Evolutionary conservation across 108 stramenopile species (phyloP), one percentile per base, ranked within the genome.

Genomic region (Pseudonitzschia delicatissima): DNA sequence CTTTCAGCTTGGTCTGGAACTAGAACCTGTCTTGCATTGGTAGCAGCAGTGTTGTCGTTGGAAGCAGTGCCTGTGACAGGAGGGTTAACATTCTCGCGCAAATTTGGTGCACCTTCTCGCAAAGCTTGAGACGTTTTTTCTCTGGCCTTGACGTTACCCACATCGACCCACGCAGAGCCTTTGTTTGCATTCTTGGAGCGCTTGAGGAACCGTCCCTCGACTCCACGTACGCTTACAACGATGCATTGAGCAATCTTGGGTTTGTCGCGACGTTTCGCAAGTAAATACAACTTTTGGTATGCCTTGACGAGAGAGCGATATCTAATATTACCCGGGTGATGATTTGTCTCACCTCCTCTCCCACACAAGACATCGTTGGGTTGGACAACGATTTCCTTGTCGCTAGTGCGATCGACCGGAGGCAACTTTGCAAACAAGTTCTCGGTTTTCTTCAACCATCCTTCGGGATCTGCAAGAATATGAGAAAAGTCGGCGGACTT

Each of bases 71-170:
- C 15, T 42, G 13, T 15, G 40, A 15, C 31, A 17, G 53, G 18
- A 33, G 29, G 28, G 4, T 9, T 55, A 12, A 55, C 53, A 33
- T 12, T 55, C 27, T 55, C 53, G 28, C 85, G 74, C 36, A 86
- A 49, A 28, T 81, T 77, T 27, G 85, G 85, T 0, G 85, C 85
- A 18, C 90, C 90, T 65, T 91, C 90, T 32, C 90, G 70, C 26
- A 91, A 71, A 36, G 87, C 87, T 74, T 91, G 90, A 18, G 79
- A 75, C 1, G 90, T 88, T 71, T 91, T 91, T 64, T 85, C 86
- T 33, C 81, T 53, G 0, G 90, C 90, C 77, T 86, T 86, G 57
- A 67, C 78, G 36, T 84, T 83, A 1, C 83, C 90, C 3, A 84
- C 82, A 69, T 87, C 87, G 23, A 61, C 68, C 76, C 80, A 80